Conservation (phyloP, 1,284 basidiomycete species). For the Leccinum olivaceoglutinosum region DNA sequence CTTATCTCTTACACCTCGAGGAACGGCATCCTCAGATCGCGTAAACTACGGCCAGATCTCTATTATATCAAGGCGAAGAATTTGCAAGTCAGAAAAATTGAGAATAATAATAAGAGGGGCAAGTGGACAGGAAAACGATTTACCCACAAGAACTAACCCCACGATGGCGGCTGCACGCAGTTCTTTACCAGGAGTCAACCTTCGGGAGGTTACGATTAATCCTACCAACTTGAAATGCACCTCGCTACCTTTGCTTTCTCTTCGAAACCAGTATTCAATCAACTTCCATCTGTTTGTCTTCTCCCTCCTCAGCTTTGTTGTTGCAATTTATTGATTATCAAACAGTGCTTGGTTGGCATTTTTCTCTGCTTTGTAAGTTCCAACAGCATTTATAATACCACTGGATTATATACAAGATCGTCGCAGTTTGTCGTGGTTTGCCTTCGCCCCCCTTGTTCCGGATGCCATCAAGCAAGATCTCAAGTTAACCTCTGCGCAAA, state of each 20-base stretch:
- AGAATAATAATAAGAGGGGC: not conserved
- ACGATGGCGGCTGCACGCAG: conserved; percentile 6
- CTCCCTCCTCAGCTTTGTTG: not conserved
- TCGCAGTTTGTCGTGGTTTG: conserved; percentile 54
- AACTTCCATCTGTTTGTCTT: conserved; percentile 45
- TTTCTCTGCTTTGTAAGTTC: conserved; percentile 37
- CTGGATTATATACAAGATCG: conserved; percentile 18
- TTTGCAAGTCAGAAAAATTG: not conserved
- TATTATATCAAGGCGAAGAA: not conserved
- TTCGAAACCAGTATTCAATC: conserved; percentile 47
- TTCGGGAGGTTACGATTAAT: conserved; percentile 35
- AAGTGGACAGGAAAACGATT: not conserved
- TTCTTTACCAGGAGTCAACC: conserved; percentile 3
- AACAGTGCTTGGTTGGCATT: conserved; percentile 42
- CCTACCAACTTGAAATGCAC: conserved; percentile 50
- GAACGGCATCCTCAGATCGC: not conserved
- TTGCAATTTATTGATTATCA: not conserved
- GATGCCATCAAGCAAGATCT: conserved; percentile 58
- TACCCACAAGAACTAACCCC: not conserved
- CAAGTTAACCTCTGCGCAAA: conserved; percentile 40
- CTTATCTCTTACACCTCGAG: not conserved
- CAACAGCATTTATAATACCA: not conserved
- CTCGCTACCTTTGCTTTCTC: conserved; percentile 50
- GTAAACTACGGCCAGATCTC: not conserved
- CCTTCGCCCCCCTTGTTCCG: conserved; percentile 57